Base-by-base conservation (phyloP, 2,329 filamentous ascomycete species). In the Remersonia thermophila region DNA sequence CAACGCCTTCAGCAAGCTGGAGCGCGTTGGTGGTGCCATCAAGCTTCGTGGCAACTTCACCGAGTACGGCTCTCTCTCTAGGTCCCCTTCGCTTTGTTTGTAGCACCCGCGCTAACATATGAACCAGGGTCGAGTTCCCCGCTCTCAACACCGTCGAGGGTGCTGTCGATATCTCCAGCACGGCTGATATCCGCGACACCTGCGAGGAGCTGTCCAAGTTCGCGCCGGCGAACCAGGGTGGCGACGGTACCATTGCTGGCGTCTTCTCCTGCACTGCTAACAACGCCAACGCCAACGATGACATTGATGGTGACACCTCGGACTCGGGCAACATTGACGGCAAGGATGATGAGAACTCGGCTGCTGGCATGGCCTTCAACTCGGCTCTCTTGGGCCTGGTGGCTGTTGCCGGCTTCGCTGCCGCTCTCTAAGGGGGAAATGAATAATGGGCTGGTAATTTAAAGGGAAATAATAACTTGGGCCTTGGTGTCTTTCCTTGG, bases 41-140 rank as follows among this genome's bases (percentile, higher is more conserved):
- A 80, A 85, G 58, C 75, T 94, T 58, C 77, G 78, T 51, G 91
- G 91, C 53, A 81, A 77, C 66, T 93, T 95, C 61, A 71, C 76
- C 45, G 67, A 73, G 85, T 93, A 71, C 68, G 83, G 5, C 73
- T 13, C 10, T 35, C 11, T 2, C 10, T 2, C 3, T n/a, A n/a
- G n/a, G n/a, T n/a, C n/a, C n/a, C n/a, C n/a, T n/a, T n/a, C 13
- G 13, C 20, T 9, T 3, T 26, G n/a, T 13, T 7, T 33, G 10
- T 5, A 6, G 7, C 3, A 12, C 13, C 15, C 14, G 9, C 5
- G 12, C 26, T 34, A 14, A 34, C 27, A 5, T 20, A 10, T 9
- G 15, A 14, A 7, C 32, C 26, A 93, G 85, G 41, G 77, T 91
- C 47, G 55, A 67, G 26, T 71, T 95, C 36, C 79, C 83, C 42